Conservation (phyloP, 495 filamentous ascomycete species). For the Gamarada debralockiae region DNA sequence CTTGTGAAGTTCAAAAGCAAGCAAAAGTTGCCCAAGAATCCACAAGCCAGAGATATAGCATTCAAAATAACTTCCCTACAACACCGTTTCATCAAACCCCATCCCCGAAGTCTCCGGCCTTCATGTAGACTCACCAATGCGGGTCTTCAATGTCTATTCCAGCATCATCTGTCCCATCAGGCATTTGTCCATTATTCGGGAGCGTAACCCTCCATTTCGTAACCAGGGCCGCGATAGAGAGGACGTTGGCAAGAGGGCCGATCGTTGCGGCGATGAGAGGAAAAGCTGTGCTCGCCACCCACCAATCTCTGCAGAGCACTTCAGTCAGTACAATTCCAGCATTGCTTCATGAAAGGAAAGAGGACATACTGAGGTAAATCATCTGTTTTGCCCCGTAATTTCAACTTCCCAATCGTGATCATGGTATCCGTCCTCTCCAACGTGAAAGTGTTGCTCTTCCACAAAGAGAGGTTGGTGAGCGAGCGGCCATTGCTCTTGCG, state of each 20-base stretch:
- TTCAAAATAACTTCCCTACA: slow-evolving; percentile 52
- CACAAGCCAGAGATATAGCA: slow-evolving; percentile 59
- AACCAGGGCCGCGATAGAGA: slow-evolving; percentile 71
- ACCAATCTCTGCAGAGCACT: slow-evolving; percentile 45
- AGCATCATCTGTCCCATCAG: slow-evolving; percentile 43
- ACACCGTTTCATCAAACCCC: not conserved
- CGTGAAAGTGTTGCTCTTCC: not conserved
- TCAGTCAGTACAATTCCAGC: not conserved
- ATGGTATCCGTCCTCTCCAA: slow-evolving; percentile 14
- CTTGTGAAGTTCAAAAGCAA: slow-evolving; percentile 76
- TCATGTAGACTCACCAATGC: slow-evolving; percentile 43
- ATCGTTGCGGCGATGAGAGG: slow-evolving; percentile 69
- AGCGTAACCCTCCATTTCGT: slow-evolving; percentile 55
- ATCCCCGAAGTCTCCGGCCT: not conserved
- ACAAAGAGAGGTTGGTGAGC: too few relatives aligned
- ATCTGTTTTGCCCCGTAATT: slow-evolving; percentile 32
- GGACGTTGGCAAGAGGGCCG: slow-evolving; percentile 69
- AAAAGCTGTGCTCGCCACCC: slow-evolving; percentile 75
- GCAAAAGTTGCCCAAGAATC: slow-evolving; percentile 66
- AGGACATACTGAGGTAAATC: slow-evolving; percentile 33
- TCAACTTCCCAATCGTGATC: slow-evolving; percentile 24
- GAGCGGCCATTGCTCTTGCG: too few relatives aligned
- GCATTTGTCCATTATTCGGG: slow-evolving; percentile 32
- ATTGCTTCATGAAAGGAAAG: not conserved
- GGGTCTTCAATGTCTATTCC: slow-evolving; percentile 55